Evolutionary conservation across 176 grass and related monocot genomes (phyloP).

Genomic region (Melocanna baccifera): DNA sequence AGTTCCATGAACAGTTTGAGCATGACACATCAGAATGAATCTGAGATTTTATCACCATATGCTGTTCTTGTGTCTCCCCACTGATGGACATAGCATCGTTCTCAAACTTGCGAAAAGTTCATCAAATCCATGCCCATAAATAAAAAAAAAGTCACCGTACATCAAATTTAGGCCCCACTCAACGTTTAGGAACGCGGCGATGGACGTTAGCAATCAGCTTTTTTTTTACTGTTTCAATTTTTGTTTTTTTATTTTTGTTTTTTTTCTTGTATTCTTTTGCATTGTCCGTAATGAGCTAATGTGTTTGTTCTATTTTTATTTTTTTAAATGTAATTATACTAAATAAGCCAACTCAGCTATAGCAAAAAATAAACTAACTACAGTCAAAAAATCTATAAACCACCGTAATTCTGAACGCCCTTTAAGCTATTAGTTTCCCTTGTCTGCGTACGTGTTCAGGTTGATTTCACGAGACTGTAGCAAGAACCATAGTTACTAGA

Average conservation of each 20-base stretch:
- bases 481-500: not conserved
- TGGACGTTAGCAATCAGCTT: too few relatives aligned
- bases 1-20: slow-evolving; percentile 28
- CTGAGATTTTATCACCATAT: slow-evolving; percentile 9
- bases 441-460: not conserved
- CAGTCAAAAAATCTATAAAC: too few relatives aligned
- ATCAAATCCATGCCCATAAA: not conserved
- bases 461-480: not conserved
- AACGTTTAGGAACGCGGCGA: too few relatives aligned
- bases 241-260: too few relatives aligned
- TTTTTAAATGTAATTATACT: too few relatives aligned
- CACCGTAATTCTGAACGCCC: too few relatives aligned
- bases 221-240: too few relatives aligned
- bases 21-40: slow-evolving; percentile 33
- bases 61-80: slow-evolving; percentile 13
- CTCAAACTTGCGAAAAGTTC: not conserved
- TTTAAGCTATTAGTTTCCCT: not conserved
- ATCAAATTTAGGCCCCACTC: not conserved
- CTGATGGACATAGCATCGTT: slow-evolving; percentile 33
- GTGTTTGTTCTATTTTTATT: too few relatives aligned
- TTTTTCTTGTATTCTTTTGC: too few relatives aligned
- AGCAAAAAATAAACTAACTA: too few relatives aligned
- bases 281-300: too few relatives aligned
- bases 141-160: not conserved
- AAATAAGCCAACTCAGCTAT: too few relatives aligned